A percentile compares a stretch with the other conserved stretches of the same genome.
Conservation (phyloP, 139 green algal genomes). For the Mesostigma viride region DNA sequence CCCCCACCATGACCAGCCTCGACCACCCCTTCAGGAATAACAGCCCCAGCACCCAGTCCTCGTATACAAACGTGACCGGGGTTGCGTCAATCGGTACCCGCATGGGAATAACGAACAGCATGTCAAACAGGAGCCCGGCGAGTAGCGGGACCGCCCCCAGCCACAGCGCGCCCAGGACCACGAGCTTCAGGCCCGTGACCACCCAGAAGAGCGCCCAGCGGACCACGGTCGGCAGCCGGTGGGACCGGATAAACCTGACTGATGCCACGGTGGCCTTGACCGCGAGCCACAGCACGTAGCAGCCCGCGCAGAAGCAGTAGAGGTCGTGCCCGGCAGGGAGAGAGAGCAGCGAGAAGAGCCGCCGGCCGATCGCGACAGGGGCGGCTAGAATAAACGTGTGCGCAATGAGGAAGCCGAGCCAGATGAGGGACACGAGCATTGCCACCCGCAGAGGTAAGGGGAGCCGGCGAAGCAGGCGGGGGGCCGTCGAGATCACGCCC, state of each 20-base stretch:
- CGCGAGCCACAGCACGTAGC: constrained; percentile 37
- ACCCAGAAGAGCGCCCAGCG: constrained; percentile 14
- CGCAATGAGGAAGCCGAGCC: no score
- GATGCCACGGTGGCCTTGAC: background rate
- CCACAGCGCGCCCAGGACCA: constrained; percentile 20
- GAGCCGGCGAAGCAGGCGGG: no score
- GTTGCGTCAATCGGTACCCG: constrained; percentile 27
- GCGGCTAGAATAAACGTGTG: no score
- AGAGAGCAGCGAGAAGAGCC: no score
- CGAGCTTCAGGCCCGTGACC: background rate
- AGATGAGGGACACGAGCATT: no score
- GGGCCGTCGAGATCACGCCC: no score
- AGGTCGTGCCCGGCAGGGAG: no score
- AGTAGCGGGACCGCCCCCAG: constrained; percentile 19
- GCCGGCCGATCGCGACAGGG: no score
- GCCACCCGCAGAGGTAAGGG: no score
- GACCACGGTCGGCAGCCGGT: background rate
- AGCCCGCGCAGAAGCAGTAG: constrained; percentile 30
- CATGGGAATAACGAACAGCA: constrained; percentile 32
- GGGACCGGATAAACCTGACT: constrained; percentile 8
- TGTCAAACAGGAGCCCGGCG: constrained; percentile 17
- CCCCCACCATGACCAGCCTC: constrained; percentile 17
- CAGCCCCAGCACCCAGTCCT: constrained; percentile 40
- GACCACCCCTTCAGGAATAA: constrained; percentile 35
- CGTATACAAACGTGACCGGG: constrained; percentile 34